Conservation (phyloP, 2,329 filamentous ascomycete species). For the Parafenestella ontariensis region DNA sequence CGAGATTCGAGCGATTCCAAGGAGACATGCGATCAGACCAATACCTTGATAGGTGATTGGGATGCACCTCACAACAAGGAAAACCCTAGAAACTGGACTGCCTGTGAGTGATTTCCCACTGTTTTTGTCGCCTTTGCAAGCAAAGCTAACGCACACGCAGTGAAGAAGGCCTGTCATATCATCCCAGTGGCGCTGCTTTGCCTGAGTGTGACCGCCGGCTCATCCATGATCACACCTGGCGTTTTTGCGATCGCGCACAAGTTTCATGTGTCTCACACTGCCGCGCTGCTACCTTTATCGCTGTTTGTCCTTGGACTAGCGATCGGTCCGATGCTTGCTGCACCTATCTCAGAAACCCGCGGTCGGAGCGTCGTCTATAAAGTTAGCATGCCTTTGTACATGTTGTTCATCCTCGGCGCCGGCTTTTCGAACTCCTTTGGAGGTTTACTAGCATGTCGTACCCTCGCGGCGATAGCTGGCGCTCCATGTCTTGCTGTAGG, state of each 20-base stretch:
- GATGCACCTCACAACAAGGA: conserved; percentile 6
- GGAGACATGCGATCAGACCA: background rate
- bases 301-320: conserved; percentile 65
- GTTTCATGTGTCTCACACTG: background rate
- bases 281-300: conserved; percentile 49
- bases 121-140: no score
- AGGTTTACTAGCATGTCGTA: conserved; percentile 73
- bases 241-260: conserved; percentile 54
- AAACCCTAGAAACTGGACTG: conserved; percentile 12
- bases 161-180: conserved; percentile 9
- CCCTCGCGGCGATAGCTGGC: conserved; percentile 38
- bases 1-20: background rate
- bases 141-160: background rate
- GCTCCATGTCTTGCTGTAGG: conserved; percentile 42
- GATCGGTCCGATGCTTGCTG: conserved; percentile 64
- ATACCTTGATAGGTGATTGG: conserved; percentile 3
- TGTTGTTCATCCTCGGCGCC: conserved; percentile 55
- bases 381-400: conserved; percentile 69
- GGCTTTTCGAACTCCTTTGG: conserved; percentile 68
- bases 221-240: conserved; percentile 60
- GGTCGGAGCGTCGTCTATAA: conserved; percentile 69
- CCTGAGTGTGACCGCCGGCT: conserved; percentile 50
- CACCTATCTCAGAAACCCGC: conserved; percentile 63
- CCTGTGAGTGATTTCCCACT: background rate
- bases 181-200: conserved; percentile 9